Evolutionary conservation across 1,139 yeast genomes (phyloP).

Genomic region (Diutina neorugosa): DNA sequence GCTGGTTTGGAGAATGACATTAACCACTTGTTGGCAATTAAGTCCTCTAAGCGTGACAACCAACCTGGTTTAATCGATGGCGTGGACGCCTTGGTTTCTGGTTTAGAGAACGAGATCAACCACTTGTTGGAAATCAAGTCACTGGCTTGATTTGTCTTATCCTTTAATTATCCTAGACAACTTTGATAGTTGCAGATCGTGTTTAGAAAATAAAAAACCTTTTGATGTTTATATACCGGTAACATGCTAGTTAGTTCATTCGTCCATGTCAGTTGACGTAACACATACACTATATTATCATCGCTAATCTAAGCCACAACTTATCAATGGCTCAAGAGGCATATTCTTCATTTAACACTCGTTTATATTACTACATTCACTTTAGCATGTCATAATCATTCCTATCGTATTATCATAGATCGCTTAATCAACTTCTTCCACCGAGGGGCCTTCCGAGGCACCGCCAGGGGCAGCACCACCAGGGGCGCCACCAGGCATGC

Average conservation of each 20-base stretch:
- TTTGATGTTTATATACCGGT: too few relatives aligned
- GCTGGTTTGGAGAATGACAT: neutral
- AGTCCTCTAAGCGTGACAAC: neutral
- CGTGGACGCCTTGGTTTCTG: neutral
- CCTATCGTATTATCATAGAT: neutral
- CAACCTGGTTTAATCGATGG: neutral
- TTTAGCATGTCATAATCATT: neutral
- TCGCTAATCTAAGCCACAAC: too few relatives aligned
- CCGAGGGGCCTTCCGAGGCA: conserved; percentile 5
- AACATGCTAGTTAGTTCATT: too few relatives aligned
- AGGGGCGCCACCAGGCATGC: neutral
- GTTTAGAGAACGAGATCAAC: neutral
- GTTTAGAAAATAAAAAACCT: neutral
- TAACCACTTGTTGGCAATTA: neutral
- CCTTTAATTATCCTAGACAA: neutral
- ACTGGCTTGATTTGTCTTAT: neutral
- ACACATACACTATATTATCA: too few relatives aligned
- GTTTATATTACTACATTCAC: neutral
- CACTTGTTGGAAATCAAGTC: neutral
- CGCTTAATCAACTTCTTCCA: conserved; percentile 4
- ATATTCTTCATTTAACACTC: neutral
- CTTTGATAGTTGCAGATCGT: neutral
- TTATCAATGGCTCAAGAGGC: too few relatives aligned
- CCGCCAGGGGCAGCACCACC: conserved; percentile 1
- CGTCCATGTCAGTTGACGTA: too few relatives aligned